Evolutionary conservation across 768 basidiomycete genomes (phyloP), one percentile per base, ranked within the genome.

Genomic region (Kwoniella europaea): DNA sequence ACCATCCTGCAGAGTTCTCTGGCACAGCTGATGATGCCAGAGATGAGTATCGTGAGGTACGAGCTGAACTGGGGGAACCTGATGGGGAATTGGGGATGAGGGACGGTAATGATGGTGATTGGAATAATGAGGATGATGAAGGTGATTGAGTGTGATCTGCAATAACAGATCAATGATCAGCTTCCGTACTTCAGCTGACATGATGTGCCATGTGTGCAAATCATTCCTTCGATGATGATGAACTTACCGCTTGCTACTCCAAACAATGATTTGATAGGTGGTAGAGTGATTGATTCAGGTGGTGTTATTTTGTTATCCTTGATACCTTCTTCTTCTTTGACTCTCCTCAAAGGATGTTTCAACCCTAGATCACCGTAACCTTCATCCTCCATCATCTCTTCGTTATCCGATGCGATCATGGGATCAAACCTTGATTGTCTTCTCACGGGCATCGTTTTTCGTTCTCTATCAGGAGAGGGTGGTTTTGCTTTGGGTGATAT

Each of bases 381-480:
- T 18, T 79, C 72, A 16, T 74, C 71, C 9, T 77, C 75, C 24
- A 67, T 41, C n/a, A 65, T 62, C 12, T 72, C 74, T 4, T 76
- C 77, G 16, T 68, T 74, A 0, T 69, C 69, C 56, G 68, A 35
- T 20, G 53, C 72, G 73, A 79, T 76, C 76, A 81, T 77, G 3
- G 79, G 79, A 54, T 81, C 79, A 62, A 81, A 77, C 20, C 77
- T 56, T 10, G 72, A 74, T 53, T 69, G 67, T 50, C 79, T 70
- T 58, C 79, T 65, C 1, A 52, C 27, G 42, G 58, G 29, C 68
- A 70, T 70, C 16, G 44, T 58, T 22, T 93, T 97, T 71, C 93
- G 91, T 22, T 93, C 97, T 71, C 93, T 91, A 79, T 96, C 97
- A 80, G 92, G 90, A 76, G 95, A 98, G 84, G 96, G 93, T 76